Conservation (phyloP, 2,329 filamentous ascomycete genomes). For the Fusarium anguioides region DNA sequence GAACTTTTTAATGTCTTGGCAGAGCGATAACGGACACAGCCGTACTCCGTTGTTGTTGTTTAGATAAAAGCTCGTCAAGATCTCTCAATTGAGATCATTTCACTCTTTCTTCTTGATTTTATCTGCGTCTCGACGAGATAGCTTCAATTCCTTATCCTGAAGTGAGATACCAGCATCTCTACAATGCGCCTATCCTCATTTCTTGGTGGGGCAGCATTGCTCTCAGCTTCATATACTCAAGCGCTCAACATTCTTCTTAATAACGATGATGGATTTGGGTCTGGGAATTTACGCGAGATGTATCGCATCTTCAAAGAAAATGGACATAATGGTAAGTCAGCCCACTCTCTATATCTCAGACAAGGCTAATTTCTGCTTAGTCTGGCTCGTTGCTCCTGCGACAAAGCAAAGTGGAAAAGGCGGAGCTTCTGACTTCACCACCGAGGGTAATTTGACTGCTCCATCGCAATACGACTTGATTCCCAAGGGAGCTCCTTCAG, state of each 20-base stretch:
- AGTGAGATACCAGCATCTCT: neutral
- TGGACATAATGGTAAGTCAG: constrained; percentile 42
- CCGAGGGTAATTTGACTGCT: constrained; percentile 43
- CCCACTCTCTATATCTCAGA: fast-evolving
- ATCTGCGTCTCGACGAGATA: too few relatives aligned
- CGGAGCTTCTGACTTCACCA: constrained; percentile 45
- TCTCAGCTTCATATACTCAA: constrained; percentile 29
- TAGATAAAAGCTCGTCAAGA: constrained; percentile 21
- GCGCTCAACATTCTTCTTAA: constrained; percentile 48
- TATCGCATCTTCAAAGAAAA: constrained; percentile 47
- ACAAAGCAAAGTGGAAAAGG: constrained; percentile 48
- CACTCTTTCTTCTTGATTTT: neutral
- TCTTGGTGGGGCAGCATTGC: constrained; percentile 28
- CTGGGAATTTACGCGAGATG: constrained; percentile 46
- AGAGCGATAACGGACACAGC: constrained; percentile 22
- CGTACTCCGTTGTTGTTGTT: neutral
- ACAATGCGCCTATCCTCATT: constrained; percentile 41
- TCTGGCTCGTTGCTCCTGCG: constrained; percentile 48
- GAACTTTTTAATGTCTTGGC: constrained; percentile 31
- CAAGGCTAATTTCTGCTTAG: neutral
- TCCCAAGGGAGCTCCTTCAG: constrained; percentile 46
- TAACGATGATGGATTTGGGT: constrained; percentile 49
- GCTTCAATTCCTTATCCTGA: neutral
- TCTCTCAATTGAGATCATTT: constrained; percentile 3
- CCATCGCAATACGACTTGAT: constrained; percentile 46